These are phyloP conservation scores for Cyberlindnera mrakii DNA, from an alignment of 805 yeast genomes.

Conservation along the genomic window DNA sequence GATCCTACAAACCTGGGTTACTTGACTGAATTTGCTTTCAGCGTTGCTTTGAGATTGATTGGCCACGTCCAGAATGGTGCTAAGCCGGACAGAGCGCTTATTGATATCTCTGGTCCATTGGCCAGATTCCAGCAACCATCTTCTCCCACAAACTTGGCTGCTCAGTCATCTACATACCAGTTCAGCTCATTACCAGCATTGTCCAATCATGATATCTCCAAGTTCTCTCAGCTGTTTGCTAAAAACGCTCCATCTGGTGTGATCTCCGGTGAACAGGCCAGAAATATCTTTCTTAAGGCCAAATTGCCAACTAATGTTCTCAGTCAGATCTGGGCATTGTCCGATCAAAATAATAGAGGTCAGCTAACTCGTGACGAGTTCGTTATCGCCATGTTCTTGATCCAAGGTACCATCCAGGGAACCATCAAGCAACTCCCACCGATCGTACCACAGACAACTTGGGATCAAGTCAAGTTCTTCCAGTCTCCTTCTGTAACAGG, in stretches of 20 bases:
- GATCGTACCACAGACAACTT: constrained; percentile 35
- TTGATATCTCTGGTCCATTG: constrained; percentile 54
- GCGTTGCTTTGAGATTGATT: constrained; percentile 81
- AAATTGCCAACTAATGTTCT: constrained; percentile 69
- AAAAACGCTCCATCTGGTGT: constrained; percentile 53
- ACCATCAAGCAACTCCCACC: constrained; percentile 52
- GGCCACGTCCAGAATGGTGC: constrained; percentile 81
- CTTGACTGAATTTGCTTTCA: constrained; percentile 73
- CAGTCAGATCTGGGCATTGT: constrained; percentile 86
- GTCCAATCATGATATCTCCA: constrained; percentile 50
- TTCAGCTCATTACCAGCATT: constrained; percentile 43
- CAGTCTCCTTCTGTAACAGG: constrained; percentile 16
- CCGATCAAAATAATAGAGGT: constrained; percentile 73
- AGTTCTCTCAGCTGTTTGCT: constrained; percentile 67
- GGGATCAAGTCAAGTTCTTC: constrained; percentile 28
- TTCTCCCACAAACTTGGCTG: not conserved
- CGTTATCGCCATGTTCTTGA: constrained; percentile 90
- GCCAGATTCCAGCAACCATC: constrained; percentile 46
- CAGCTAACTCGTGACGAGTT: constrained; percentile 69
- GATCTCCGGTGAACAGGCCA: constrained; percentile 77
- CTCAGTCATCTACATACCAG: constrained; percentile 20
- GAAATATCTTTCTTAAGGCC: constrained; percentile 84
- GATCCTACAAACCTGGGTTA: constrained; percentile 86
- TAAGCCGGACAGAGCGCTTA: constrained; percentile 46
- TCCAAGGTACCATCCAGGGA: constrained; percentile 73